A percentile compares a stretch with the other conserved stretches of the same genome.
These are phyloP conservation scores for Pholiota conissans DNA, from an alignment of 768 basidiomycete genomes.

Conservation along the genomic window DNA sequence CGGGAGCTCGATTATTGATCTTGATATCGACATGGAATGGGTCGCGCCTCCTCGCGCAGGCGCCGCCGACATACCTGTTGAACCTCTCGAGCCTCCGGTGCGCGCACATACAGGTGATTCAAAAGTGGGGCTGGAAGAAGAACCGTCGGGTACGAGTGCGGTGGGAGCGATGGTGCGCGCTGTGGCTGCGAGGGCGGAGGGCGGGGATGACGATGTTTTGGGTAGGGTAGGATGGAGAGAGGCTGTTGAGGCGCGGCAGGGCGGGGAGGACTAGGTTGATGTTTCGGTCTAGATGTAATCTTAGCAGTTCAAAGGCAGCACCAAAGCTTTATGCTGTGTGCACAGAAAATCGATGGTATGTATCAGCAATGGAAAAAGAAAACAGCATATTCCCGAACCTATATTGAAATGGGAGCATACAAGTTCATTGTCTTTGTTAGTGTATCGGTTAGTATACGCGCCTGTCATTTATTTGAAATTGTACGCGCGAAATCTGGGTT, in stretches of 20 bases:
- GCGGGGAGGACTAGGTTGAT: slow-evolving; percentile 12
- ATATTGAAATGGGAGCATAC: too few species aligned
- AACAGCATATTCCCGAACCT: too few species aligned
- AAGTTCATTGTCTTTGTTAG: too few species aligned
- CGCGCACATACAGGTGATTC: slow-evolving; percentile 19
- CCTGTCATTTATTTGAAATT: too few species aligned
- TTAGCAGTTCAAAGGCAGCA: too few species aligned
- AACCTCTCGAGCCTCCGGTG: slow-evolving; percentile 13
- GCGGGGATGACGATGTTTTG: neutral
- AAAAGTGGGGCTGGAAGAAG: slow-evolving; percentile 9
- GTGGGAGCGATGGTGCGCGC: slow-evolving; percentile 32
- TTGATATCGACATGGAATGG: slow-evolving; percentile 47
- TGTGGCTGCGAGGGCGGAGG: slow-evolving; percentile 5
- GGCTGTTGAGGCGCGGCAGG: slow-evolving; percentile 34
- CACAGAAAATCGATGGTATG: too few species aligned
- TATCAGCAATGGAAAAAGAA: too few species aligned
- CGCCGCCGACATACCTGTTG: neutral
- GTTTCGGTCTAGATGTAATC: too few species aligned
- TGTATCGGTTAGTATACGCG: too few species aligned
- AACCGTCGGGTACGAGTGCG: slow-evolving; percentile 28
- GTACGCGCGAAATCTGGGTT: slow-evolving; percentile 12
- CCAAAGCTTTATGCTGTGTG: too few species aligned
- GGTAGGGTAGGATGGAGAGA: slow-evolving; percentile 22
- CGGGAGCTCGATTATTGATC: slow-evolving; percentile 64
- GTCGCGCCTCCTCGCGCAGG: slow-evolving; percentile 2